These are phyloP conservation scores for Paspalum vaginatum DNA, from an alignment of 176 grass and related monocot genomes.

Conservation along the genomic window DNA sequence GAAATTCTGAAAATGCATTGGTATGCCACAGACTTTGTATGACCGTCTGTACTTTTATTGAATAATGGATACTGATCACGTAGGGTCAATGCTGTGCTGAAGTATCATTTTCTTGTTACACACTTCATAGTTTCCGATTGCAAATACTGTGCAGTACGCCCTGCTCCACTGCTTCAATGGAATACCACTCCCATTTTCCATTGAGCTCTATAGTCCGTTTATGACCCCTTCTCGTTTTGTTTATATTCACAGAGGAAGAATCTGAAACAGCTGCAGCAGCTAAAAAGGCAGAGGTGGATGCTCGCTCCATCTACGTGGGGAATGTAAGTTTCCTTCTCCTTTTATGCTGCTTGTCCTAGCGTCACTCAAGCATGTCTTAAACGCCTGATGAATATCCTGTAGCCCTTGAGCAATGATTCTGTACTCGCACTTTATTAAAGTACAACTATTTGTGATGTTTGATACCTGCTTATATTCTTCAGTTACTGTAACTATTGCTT, in stretches of 20 bases:
- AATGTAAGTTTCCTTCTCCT: conserved; percentile 71
- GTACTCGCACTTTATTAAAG: background rate
- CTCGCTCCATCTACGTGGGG: conserved; percentile 78
- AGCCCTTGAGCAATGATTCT: conserved; percentile 1
- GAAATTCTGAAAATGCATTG: background rate
- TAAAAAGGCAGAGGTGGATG: conserved; percentile 79
- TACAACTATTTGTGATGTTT: conserved; percentile 1
- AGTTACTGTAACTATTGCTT: conserved; percentile 8
- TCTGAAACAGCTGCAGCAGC: conserved; percentile 29
- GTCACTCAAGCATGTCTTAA: conserved; percentile 2
- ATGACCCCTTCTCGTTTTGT: conserved; percentile 13
- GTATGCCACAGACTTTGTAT: background rate
- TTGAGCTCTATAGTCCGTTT: background rate
- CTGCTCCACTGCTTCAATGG: background rate
- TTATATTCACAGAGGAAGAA: conserved; percentile 32
- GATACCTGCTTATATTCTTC: background rate
- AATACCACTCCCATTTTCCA: background rate
- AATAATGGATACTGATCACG: background rate
- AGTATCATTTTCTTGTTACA: conserved; percentile 4
- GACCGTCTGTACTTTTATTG: background rate
- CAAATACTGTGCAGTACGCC: background rate
- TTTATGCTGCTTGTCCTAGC: conserved; percentile 14
- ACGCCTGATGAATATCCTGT: background rate
- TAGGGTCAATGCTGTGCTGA: background rate
- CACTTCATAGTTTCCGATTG: background rate